Conservation (phyloP, 768 basidiomycete species). For the Podaxis sp. region DNA sequence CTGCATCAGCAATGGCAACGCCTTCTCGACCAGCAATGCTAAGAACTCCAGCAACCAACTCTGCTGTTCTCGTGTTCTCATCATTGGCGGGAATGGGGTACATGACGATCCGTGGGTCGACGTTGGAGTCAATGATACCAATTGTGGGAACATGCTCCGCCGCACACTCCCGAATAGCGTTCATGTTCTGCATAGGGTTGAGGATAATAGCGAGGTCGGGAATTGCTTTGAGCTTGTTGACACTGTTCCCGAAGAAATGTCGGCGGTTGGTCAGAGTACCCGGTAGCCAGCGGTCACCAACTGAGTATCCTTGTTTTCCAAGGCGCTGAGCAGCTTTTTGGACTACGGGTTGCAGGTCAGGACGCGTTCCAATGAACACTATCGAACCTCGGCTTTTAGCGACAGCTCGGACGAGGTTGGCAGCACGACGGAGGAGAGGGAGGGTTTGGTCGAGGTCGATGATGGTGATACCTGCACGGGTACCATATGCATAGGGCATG, state of each 20-base stretch:
- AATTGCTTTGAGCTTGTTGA: slow-evolving; percentile 52
- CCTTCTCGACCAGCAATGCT: slow-evolving; percentile 86
- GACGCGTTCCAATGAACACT: slow-evolving; percentile 87
- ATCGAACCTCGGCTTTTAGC: slow-evolving; percentile 81
- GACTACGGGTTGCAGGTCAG: slow-evolving; percentile 74
- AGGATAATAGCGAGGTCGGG: slow-evolving; percentile 93
- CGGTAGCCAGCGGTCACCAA: slow-evolving; percentile 89
- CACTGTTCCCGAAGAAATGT: slow-evolving; percentile 66
- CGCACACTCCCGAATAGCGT: slow-evolving; percentile 90
- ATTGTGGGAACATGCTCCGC: slow-evolving; percentile 89
- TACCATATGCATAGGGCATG: slow-evolving; percentile 89
- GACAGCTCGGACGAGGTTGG: slow-evolving; percentile 81
- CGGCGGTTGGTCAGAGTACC: slow-evolving; percentile 91
- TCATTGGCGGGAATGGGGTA: slow-evolving; percentile 99
- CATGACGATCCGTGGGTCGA: slow-evolving; percentile 94
- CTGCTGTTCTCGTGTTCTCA: slow-evolving; percentile 88
- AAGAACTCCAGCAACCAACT: slow-evolving; percentile 86
- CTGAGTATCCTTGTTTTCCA: slow-evolving; percentile 78
- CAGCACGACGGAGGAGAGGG: slow-evolving; percentile 87
- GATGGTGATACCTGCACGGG: slow-evolving; percentile 84
- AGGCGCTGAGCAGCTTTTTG: slow-evolving; percentile 79
- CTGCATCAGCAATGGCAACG: slow-evolving; percentile 42
- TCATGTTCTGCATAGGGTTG: slow-evolving; percentile 83
- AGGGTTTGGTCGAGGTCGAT: slow-evolving; percentile 96
- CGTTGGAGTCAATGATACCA: slow-evolving; percentile 92